phyloP scores from a whole-genome alignment of 1,284 basidiomycete species.

The Trametes sp. region DNA sequence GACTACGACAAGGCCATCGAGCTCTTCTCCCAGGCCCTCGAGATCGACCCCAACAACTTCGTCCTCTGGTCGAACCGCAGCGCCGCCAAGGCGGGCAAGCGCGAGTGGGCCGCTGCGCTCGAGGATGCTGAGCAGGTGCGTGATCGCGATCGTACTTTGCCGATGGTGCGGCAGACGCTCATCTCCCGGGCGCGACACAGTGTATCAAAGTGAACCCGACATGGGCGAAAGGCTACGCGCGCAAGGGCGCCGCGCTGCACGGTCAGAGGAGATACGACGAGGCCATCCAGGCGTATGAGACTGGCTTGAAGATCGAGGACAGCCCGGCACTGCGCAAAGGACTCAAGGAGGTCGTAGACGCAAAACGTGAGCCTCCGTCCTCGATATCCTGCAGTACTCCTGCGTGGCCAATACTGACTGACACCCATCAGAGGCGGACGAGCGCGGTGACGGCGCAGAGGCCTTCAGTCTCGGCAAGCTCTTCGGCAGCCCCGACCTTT shows the following conservation, averaged over 20 bases:
- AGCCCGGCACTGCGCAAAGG: slow-evolving; percentile 88
- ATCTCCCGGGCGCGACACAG: slow-evolving; percentile 44
- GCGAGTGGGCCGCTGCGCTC: slow-evolving; percentile 79
- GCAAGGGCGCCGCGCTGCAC: slow-evolving; percentile 96
- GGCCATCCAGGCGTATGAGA: slow-evolving; percentile 83
- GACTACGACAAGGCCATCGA: slow-evolving; percentile 91
- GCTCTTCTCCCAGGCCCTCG: slow-evolving; percentile 89
- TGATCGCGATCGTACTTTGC: background rate
- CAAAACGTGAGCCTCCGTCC: slow-evolving; percentile 60
- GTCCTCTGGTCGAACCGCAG: slow-evolving; percentile 95
- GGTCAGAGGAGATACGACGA: slow-evolving; percentile 83
- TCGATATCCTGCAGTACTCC: background rate
- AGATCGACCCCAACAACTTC: slow-evolving; percentile 83
- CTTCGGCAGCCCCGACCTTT: slow-evolving; percentile 86
- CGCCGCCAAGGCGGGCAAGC: slow-evolving; percentile 88
- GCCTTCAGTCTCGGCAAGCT: slow-evolving; percentile 75
- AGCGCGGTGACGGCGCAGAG: slow-evolving; percentile 51
- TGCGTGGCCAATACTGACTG: background rate
- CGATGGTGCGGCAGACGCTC: background rate
- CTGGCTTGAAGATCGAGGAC: slow-evolving; percentile 83
- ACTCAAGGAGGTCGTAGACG: slow-evolving; percentile 85
- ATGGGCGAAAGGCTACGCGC: slow-evolving; percentile 92
- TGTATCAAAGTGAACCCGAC: slow-evolving; percentile 82
- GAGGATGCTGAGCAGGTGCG: slow-evolving; percentile 91
- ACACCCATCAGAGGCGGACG: slow-evolving; percentile 48